Evolutionary conservation across 2,329 filamentous ascomycete species (phyloP), one percentile per base, ranked within the genome.

Genomic region (Cercospora brassicicola): DNA sequence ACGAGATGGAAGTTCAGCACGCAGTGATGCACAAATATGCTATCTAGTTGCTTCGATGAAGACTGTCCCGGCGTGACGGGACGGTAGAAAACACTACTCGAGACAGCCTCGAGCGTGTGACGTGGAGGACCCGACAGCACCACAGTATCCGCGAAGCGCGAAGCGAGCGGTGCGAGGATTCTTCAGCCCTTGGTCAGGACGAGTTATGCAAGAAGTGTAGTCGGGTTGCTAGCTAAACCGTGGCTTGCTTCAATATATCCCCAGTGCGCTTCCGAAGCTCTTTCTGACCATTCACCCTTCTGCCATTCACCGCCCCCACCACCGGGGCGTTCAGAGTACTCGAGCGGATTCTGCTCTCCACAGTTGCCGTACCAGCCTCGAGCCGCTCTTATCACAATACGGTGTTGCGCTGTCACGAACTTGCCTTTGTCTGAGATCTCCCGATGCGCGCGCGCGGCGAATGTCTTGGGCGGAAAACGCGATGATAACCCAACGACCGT

Each of bases 141-240:
- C 62, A 53, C 33, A 18, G 33, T 53, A 39, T 31, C 31, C 53
- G 33, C 53, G 23, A 55, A 33, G 53, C 39, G 33, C 60, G 33
- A 55, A 30, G 59, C 28, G 66, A 55, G 33, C 20, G 48, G 62
- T 61, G 53, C 56, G 67, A 68, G 53, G 51, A 31, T 63, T 33
- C 61, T 48, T 62, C 59, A 66, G 65, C 61, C 67, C 71, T 64
- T 62, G 20, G 30, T 51, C 48, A 63, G 63, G 69, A 67, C 74
- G 73, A 72, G 77, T 66, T 65, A 60, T 65, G 69, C 70, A 73
- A 71, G 62, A 64, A 64, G 51, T 57, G 62, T 64, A 57, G 62
- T 68, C 79, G 82, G 80, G 81, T 79, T 82, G 81, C 82, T 84
- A 84, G 82, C 82, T 84, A 84, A 62, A 36, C 42, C 61, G 64